Conservation (phyloP, 257 asterid species). For the Petunia axillaris region DNA sequence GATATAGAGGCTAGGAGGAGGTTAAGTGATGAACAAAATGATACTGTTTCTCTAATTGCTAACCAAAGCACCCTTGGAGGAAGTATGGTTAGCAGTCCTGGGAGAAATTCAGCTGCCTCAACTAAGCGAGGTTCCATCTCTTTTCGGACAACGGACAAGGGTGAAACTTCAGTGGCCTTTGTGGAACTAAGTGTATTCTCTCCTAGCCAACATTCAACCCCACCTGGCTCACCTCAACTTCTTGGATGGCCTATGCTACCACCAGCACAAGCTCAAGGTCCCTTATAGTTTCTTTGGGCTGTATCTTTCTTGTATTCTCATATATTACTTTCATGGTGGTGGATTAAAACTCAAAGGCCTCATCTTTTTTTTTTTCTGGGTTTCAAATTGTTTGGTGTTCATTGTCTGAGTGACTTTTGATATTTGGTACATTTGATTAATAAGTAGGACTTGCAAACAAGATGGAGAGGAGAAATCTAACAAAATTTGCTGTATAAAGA, state of each 20-base stretch:
- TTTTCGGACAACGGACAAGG: conserved; percentile 57
- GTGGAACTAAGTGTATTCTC: conserved; percentile 90
- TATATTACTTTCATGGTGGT: conserved; percentile 22
- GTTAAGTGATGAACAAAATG: conserved; percentile 53
- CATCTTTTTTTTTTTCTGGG: conserved; percentile 2
- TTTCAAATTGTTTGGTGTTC: conserved; percentile 22
- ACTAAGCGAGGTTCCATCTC: conserved; percentile 65
- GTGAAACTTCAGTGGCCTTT: conserved; percentile 59
- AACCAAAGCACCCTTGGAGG: conserved; percentile 57
- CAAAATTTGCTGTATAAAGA: conserved; percentile 14
- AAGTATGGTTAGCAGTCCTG: conserved; percentile 46
- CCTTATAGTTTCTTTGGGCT: conserved; percentile 24
- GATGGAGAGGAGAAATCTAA: conserved; percentile 23
- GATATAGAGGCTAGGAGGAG: conserved; percentile 62
- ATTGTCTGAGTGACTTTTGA: conserved; percentile 12
- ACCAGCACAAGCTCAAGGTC: conserved; percentile 43
- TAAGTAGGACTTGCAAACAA: conserved; percentile 21
- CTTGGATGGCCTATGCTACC: conserved; percentile 77
- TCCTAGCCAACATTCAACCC: conserved; percentile 59
- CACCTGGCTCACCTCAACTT: conserved; percentile 71
- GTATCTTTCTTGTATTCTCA: conserved; percentile 27
- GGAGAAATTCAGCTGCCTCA: conserved; percentile 49
- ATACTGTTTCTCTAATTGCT: conserved; percentile 64
- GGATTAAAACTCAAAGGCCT: conserved; percentile 19
- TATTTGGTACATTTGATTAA: conserved; percentile 19